These are phyloP conservation scores for Chlorella variabilis DNA, from an alignment of 163 green algal genomes.

Conservation along the genomic window DNA sequence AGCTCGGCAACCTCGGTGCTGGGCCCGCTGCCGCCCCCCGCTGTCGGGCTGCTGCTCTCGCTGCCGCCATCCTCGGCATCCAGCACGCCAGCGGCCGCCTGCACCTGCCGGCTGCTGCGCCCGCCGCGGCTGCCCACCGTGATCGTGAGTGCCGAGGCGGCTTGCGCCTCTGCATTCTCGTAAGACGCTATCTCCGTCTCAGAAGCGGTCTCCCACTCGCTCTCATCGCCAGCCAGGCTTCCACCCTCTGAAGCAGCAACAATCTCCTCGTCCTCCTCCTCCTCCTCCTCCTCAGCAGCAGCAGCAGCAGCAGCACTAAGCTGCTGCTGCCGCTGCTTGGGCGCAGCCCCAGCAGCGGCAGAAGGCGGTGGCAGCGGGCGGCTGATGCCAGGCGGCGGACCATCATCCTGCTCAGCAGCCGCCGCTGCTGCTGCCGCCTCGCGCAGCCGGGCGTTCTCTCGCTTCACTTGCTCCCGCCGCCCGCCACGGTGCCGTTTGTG, in stretches of 20 bases:
- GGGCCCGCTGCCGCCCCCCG: background rate
- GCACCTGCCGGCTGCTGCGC: background rate
- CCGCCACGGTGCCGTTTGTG: background rate
- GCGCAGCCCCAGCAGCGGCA: background rate
- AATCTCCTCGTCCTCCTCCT: background rate
- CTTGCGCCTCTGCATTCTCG: background rate
- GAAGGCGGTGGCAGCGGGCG: background rate
- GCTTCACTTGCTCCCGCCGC: constrained; percentile 4
- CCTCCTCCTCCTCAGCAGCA: background rate
- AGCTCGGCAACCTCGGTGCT: background rate
- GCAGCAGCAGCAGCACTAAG: too few relatives aligned
- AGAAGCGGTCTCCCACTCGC: constrained; percentile 30
- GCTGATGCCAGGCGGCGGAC: constrained; percentile 14
- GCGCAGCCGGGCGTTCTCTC: constrained; percentile 9
- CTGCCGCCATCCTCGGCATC: background rate
- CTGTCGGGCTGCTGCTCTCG: background rate
- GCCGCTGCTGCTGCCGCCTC: constrained; percentile 16
- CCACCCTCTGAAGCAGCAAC: background rate
- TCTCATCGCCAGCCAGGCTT: background rate
- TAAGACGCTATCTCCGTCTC: background rate
- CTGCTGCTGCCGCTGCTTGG: background rate
- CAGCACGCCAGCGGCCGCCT: background rate
- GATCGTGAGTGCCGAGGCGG: background rate
- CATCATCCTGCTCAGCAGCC: background rate
- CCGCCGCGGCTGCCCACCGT: background rate